Evolutionary conservation across 1,139 yeast genomes (phyloP), one percentile per base, ranked within the genome.

Genomic region (Yamadazyma diddensiae): DNA sequence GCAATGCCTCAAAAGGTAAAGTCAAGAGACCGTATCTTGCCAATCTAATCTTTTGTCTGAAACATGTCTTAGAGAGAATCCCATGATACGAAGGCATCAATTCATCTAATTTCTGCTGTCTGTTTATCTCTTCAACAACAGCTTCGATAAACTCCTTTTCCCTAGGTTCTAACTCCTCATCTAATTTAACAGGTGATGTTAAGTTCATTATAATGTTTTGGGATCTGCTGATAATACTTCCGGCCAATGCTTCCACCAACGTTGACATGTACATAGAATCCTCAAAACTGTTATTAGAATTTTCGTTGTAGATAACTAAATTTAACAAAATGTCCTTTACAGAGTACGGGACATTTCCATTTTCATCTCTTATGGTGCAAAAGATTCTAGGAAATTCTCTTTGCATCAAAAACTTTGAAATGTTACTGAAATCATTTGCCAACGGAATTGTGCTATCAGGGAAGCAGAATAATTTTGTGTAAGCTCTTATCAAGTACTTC

Each of bases 21-120:
- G 66, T 60, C 13, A 76, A 60, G 10, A 79, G 59, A 0, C 88
- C 88, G 19, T 66, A 65, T 12, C 73, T 59, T 0, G 85, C 79
- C 31, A 94, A 60, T 23, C 69, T 57, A 28, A 84, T 68, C 46
- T 79, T 83, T 50, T 73, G 80, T 31, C 58, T 65, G 25, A 82
- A 57, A 35, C 83, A 80, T 7, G 76, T 67, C 15, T 63, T 67
- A 1, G 88, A 75, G 8, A 87, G 65, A 26, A 71, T 52, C 24
- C 73, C 62, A 28, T 82, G 82, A 44, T 73, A 78, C 0, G 95
- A 80, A 0, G 96, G 94, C 10, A 82, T 70, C 94, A 95, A 88
- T 30, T 77, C 81, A 49, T 92, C 97, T 59, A 94, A 67, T 42
- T 90, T 78, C 43, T 80, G 79, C 39, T 82, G 73, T 40, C 97